phyloP scores from a whole-genome alignment of 306 rosid species.

The Glycyrrhiza uralensis region DNA sequence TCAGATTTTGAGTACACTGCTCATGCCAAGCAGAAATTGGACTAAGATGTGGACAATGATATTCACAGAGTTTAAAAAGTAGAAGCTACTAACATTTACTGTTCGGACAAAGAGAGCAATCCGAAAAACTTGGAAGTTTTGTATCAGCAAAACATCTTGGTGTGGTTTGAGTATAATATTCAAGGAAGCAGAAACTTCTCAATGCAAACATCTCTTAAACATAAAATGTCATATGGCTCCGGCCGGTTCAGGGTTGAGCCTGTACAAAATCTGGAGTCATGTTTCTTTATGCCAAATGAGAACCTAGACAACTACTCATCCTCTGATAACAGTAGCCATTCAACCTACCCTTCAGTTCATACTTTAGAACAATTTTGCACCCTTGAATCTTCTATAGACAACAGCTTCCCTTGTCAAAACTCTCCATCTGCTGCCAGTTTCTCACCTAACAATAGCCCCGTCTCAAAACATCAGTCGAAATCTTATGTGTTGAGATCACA shows the following conservation, averaged over 20 bases:
- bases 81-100: background rate
- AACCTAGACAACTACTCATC: slow-evolving; percentile 34
- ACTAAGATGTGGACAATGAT: slow-evolving; percentile 18
- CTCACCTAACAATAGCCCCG: slow-evolving; percentile 54
- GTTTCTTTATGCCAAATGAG: slow-evolving; percentile 34
- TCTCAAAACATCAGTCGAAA: slow-evolving; percentile 50
- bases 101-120: background rate
- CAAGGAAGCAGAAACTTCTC: slow-evolving; percentile 15
- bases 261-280: slow-evolving; percentile 48
- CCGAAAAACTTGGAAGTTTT: background rate
- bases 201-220: slow-evolving; percentile 55
- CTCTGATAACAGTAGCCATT: slow-evolving; percentile 39
- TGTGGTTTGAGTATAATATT: background rate
- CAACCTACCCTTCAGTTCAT: slow-evolving; percentile 41
- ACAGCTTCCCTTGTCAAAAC: slow-evolving; percentile 36
- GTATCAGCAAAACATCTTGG: background rate
- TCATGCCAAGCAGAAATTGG: background rate
- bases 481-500: slow-evolving; percentile 28
- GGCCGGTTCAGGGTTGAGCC: slow-evolving; percentile 36
- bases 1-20: background rate
- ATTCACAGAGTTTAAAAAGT: background rate
- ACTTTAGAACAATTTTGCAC: slow-evolving; percentile 41
- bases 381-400: slow-evolving; percentile 54
- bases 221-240: slow-evolving; percentile 37
- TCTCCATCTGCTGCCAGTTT: slow-evolving; percentile 54